Evolutionary conservation across 148 eudicot species (phyloP).

Genomic region (Persicaria tinctoria): DNA sequence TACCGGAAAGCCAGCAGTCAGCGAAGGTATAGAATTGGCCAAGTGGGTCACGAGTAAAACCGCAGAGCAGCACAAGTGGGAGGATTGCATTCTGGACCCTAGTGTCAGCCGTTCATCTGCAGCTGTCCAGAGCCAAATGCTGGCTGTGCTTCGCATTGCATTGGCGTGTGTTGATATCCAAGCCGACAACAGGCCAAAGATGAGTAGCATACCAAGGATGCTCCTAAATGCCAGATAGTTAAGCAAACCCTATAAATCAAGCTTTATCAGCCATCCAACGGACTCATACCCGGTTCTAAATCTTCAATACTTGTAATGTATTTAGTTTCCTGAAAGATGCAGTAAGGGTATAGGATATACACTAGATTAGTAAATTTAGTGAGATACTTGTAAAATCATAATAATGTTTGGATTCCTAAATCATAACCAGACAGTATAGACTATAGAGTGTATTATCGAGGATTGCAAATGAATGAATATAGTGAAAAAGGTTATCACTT

Average conservation of each 20-base stretch:
- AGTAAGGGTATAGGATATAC: background rate
- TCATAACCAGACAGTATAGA: background rate
- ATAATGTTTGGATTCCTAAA: background rate
- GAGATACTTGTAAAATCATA: background rate
- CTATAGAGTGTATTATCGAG: background rate
- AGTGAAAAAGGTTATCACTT: background rate
- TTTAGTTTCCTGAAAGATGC: background rate
- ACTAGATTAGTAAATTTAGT: background rate
- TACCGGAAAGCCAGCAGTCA: constrained; percentile 77
- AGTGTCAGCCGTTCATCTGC: constrained; percentile 46
- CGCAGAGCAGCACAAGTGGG: constrained; percentile 41
- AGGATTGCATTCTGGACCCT: constrained; percentile 70
- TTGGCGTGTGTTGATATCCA: constrained; percentile 65
- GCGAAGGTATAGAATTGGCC: constrained; percentile 65
- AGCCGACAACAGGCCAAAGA: constrained; percentile 70
- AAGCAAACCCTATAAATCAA: background rate
- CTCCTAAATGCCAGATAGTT: constrained; percentile 53
- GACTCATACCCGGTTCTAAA: background rate
- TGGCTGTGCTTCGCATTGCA: constrained; percentile 66
- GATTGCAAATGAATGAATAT: too few species aligned
- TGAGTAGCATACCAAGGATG: constrained; percentile 70
- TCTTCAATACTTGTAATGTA: constrained; percentile 5
- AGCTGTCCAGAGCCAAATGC: constrained; percentile 66
- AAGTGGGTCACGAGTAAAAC: constrained; percentile 65
- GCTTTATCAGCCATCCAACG: background rate